Percentiles rank a stretch among this genome's conserved stretches.
Evolutionary conservation across 305 asterid species (phyloP).

Genomic region (Rubia tinctorum): DNA sequence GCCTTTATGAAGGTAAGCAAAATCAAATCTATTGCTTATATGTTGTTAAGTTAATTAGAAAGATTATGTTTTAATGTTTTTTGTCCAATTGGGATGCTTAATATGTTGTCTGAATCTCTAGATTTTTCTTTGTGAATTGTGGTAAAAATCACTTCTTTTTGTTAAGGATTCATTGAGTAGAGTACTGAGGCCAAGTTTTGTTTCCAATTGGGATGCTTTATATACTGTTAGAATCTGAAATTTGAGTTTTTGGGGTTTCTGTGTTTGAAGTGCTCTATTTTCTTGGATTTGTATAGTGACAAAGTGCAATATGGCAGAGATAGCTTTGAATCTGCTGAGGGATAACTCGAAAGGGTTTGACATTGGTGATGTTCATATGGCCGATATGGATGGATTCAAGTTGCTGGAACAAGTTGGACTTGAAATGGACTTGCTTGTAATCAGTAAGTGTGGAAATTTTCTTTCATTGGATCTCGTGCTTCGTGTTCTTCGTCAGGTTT

Average conservation of each 20-base stretch:
- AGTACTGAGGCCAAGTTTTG: not conserved
- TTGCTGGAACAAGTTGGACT: constrained; percentile 78
- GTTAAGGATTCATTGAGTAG: no score
- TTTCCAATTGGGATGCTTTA: not conserved
- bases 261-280: not conserved
- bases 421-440: constrained; percentile 90
- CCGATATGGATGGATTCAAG: constrained; percentile 89
- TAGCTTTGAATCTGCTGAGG: constrained; percentile 55
- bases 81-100: not conserved
- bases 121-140: not conserved
- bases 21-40: not conserved
- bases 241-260: not conserved
- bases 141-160: not conserved
- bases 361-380: constrained; percentile 90
- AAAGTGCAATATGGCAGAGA: constrained; percentile 68
- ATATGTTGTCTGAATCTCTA: not conserved
- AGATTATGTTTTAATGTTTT: not conserved
- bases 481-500: no score
- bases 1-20: constrained; percentile 70
- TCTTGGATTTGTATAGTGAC: constrained; percentile 47
- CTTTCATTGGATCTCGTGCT: not conserved
- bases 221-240: not conserved
- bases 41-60: not conserved
- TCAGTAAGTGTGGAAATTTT: constrained; percentile 46
- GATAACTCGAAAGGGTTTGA: constrained; percentile 74